Conservation (phyloP, 495 filamentous ascomycete species). For the Penicillium desertorum region DNA sequence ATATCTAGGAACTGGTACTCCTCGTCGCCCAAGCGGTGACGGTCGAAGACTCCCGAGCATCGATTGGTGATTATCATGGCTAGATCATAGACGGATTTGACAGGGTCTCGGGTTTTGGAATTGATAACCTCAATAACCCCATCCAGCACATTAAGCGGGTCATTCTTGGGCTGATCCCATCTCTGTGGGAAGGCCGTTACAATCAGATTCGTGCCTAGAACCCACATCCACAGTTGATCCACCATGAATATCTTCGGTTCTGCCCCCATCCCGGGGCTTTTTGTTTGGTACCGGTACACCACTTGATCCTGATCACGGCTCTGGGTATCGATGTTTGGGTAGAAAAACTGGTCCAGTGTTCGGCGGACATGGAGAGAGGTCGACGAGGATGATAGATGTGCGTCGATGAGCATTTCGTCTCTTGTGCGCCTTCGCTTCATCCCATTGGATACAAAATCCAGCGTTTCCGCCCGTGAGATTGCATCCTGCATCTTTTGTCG, state of each 20-base stretch:
- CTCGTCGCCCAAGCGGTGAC: slow-evolving; percentile 60
- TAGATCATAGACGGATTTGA: slow-evolving; percentile 63
- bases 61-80: slow-evolving; percentile 64
- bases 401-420: slow-evolving; percentile 64
- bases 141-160: slow-evolving; percentile 62
- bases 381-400: slow-evolving; percentile 54
- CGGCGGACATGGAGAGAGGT: slow-evolving; percentile 64
- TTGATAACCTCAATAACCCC: slow-evolving; percentile 69
- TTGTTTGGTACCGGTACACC: slow-evolving; percentile 62
- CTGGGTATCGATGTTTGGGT: slow-evolving; percentile 68
- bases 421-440: slow-evolving; percentile 37
- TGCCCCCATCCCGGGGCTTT: slow-evolving; percentile 32
- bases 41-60: slow-evolving; percentile 65
- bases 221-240: slow-evolving; percentile 73
- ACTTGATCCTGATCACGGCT: slow-evolving; percentile 68
- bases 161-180: slow-evolving; percentile 70
- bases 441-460: slow-evolving; percentile 24
- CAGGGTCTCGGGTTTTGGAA: slow-evolving; percentile 63
- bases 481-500: slow-evolving; percentile 60
- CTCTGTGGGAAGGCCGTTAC: slow-evolving; percentile 68
- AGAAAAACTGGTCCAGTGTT: slow-evolving; percentile 71
- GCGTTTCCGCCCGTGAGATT: slow-evolving; percentile 51
- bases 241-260: slow-evolving; percentile 74
- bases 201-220: slow-evolving; percentile 63
- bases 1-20: slow-evolving; percentile 70